Evolutionary conservation across 495 filamentous ascomycete species (phyloP), one percentile per base, ranked within the genome.

Genomic region (Cudoniella acicularis): DNA sequence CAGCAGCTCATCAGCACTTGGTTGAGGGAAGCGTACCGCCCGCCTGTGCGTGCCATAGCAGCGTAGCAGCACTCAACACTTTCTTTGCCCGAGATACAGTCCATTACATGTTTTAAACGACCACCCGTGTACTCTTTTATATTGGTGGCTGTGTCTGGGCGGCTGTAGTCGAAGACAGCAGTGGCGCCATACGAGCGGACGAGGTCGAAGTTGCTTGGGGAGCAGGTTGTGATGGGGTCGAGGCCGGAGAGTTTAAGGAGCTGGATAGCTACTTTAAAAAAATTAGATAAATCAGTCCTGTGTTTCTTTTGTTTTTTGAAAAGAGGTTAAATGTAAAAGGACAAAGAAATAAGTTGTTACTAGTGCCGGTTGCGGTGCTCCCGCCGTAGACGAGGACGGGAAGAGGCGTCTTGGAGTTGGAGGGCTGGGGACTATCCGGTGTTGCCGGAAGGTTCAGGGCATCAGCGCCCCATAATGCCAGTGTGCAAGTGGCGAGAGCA

Each of bases 311-410:
- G n/a, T n/a, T n/a, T n/a, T n/a, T n/a, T n/a, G n/a, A n/a, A n/a
- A n/a, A n/a, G n/a, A n/a, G n/a, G n/a, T n/a, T n/a, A n/a, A n/a
- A n/a, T n/a, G n/a, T n/a, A n/a, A n/a, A n/a, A n/a, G n/a, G n/a
- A n/a, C n/a, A n/a, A n/a, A n/a, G n/a, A n/a, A n/a, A n/a, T n/a
- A n/a, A n/a, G n/a, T n/a, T n/a, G n/a, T n/a, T n/a, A n/a, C n/a
- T n/a, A n/a, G 76, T 72, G 16, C 85, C 85, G 10, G 87, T 79
- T 24, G 77, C 79, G 2, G 74, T 72, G 0, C 78, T 72, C 18
- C 83, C 85, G 18, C 84, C 84, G 79, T 83, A 88, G 46, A 87
- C 67, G 1, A 87, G 64, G 0, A 87, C 41, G 0, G 67, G 69
- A 53, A 81, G 62, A 1, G 69, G 75, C 0, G 58, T 73, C 0